Conservation (phyloP, 768 basidiomycete genomes). For the Sporobolomyces pararoseus region DNA sequence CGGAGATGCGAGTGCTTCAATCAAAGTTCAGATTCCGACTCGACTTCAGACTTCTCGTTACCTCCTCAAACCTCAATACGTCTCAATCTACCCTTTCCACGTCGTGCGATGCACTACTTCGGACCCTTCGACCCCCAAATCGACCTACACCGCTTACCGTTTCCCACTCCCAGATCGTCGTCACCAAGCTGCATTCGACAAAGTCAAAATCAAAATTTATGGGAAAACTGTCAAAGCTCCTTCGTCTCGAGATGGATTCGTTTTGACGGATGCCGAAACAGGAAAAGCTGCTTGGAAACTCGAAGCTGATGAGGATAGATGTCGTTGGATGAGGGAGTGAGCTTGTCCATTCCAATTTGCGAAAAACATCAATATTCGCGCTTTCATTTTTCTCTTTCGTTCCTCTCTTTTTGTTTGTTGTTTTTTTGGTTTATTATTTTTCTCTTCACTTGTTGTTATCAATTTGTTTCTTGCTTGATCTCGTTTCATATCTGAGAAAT, state of each 20-base stretch:
- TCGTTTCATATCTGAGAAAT: not conserved
- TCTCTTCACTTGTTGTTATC: not conserved
- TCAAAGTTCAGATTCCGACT: conserved; percentile 1
- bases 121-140: not conserved
- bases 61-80: not conserved
- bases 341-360: too few species aligned
- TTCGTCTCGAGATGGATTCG: not conserved
- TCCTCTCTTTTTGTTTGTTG: not conserved
- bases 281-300: not conserved
- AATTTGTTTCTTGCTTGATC: not conserved
- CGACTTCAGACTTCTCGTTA: not conserved
- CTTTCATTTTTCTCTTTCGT: too few species aligned
- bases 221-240: not conserved
- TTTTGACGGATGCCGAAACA: not conserved
- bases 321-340: not conserved
- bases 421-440: not conserved
- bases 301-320: conserved; percentile 4
- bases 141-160: not conserved
- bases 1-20: not conserved
- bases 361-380: too few species aligned
- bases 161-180: not conserved
- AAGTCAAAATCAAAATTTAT: not conserved
- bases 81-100: not conserved
- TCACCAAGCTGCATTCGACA: conserved; percentile 1
- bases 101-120: not conserved